Evolutionary conservation across 2,329 filamentous ascomycete species (phyloP), one percentile per base, ranked within the genome.

Genomic region (Botrytis fragariae): DNA sequence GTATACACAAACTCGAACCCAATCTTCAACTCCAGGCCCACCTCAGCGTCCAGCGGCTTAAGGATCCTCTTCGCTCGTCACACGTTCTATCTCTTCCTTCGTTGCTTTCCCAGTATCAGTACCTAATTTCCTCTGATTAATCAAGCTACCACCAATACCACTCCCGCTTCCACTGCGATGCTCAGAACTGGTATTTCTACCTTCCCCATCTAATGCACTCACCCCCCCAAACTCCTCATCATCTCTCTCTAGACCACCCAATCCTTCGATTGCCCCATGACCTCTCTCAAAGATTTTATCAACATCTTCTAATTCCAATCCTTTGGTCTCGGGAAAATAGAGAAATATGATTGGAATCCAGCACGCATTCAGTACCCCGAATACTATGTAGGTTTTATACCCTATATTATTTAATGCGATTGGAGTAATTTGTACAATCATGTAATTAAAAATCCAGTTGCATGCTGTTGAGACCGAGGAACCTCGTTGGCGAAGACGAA

Each of bases 251-350:
- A 6, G 7, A 22, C n/a, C 22, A 1, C 8, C 14, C 10, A 12
- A 6, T 29, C 20, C 6, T 8, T 12, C 22, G 9, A n/a, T 9
- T 18, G 14, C 25, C 14, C 25, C 35, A 16, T 32, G 16, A 0
- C 7, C n/a, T 14, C 32, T 57, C 45, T 20, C 42, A 63, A 73
- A 70, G 8, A 73, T 8, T 3, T 45, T 9, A 63, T 79, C 88
- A 84, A 92, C 89, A 78, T 91, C 90, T 77, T 92, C 90, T 0
- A 92, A 84, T 0, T 88, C 88, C 2, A 91, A 80, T 0, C 88
- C 84, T 79, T 90, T 91, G 0, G 90, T 91, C 80, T 92, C 89
- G 0, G 89, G 89, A 4, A 90, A 90, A 77, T 89, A 86, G 79
- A 89, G 89, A 83, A 86, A 91, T 61, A 91, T 86, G 63, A 90